A percentile compares a stretch with the other conserved stretches of the same genome.
phyloP scores from a whole-genome alignment of 176 grass and related monocot genomes.

The Triticum monococcum region DNA sequence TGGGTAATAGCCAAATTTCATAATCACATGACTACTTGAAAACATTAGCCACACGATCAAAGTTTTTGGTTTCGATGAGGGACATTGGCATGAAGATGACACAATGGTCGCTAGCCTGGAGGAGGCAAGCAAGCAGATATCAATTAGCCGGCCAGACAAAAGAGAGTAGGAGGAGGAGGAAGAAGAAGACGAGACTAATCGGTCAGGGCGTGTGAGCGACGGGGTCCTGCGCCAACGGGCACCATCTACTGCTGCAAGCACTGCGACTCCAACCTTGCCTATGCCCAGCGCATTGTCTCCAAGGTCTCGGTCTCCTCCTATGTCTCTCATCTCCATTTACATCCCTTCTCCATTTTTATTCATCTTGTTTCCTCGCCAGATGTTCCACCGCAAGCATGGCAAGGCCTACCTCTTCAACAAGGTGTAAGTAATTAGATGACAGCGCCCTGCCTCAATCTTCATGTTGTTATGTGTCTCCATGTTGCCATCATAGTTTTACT shows the following conservation, averaged over 20 bases:
- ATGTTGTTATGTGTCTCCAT: not conserved
- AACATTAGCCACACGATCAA: not conserved
- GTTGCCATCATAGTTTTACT: not conserved
- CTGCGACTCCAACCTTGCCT: not conserved
- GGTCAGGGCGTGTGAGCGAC: not conserved
- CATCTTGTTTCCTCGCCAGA: not conserved
- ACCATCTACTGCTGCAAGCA: conserved; percentile 10
- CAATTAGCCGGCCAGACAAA: not conserved
- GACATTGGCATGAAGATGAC: conserved; percentile 75
- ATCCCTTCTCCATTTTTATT: not conserved
- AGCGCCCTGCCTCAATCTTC: not conserved
- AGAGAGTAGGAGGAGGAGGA: not conserved
- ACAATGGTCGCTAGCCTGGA: conserved; percentile 57
- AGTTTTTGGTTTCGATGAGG: conserved; percentile 19
- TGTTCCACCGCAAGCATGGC: conserved; percentile 49
- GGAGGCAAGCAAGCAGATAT: conserved; percentile 11
- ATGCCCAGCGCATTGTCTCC: not conserved
- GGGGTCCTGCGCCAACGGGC: not conserved
- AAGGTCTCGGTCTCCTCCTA: not conserved
- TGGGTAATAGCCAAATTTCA: conserved; percentile 32
- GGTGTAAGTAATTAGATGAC: conserved; percentile 29
- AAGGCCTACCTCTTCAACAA: conserved; percentile 52
- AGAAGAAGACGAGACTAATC: not conserved
- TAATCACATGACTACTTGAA: conserved; percentile 22
- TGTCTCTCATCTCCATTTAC: not conserved